Conservation (phyloP, 2,329 filamentous ascomycete species). For the Plenodomus lindquistii region DNA sequence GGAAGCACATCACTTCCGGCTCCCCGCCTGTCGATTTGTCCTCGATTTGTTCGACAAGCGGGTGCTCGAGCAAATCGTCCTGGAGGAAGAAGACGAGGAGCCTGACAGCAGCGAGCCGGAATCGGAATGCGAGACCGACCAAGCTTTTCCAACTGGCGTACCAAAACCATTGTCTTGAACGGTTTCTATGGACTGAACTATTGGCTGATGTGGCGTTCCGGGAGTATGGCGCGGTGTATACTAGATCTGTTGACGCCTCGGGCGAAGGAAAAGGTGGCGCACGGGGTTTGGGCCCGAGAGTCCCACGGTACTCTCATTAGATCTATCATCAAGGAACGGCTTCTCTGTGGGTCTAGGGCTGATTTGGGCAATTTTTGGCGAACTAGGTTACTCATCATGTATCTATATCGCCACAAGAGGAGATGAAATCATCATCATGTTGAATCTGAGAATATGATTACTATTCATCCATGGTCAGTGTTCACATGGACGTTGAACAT, state of each 20-base stretch:
- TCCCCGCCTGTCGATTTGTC: conserved; percentile 85
- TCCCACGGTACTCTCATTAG: conserved; percentile 18
- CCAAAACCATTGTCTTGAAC: conserved; percentile 16
- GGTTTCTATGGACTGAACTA: conserved; percentile 1
- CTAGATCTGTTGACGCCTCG: conserved; percentile 8
- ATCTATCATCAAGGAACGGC: conserved; percentile 7
- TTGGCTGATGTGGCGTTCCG: background rate
- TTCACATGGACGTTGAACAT: background rate
- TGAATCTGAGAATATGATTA: conserved; percentile 1
- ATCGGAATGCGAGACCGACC: conserved; percentile 35
- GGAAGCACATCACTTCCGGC: conserved; percentile 85
- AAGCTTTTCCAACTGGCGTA: conserved; percentile 19
- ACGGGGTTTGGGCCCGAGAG: conserved; percentile 23
- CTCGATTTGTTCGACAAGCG: conserved; percentile 93
- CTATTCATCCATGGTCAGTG: background rate
- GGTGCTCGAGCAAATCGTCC: conserved; percentile 81
- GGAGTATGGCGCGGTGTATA: conserved; percentile 3
- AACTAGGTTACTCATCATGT: conserved; percentile 1
- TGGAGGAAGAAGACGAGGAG: conserved; percentile 66
- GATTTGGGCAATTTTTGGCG: conserved; percentile 13
- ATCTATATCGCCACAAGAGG: background rate
- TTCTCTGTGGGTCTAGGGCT: conserved; percentile 5
- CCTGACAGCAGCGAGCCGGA: conserved; percentile 40
- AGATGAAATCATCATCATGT: background rate
- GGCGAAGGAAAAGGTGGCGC: conserved; percentile 13